A percentile compares a stretch with the other conserved stretches of the same genome.
These are phyloP conservation scores for Fusarium begoniae DNA, from an alignment of 2,329 filamentous ascomycete species.

Conservation along the genomic window DNA sequence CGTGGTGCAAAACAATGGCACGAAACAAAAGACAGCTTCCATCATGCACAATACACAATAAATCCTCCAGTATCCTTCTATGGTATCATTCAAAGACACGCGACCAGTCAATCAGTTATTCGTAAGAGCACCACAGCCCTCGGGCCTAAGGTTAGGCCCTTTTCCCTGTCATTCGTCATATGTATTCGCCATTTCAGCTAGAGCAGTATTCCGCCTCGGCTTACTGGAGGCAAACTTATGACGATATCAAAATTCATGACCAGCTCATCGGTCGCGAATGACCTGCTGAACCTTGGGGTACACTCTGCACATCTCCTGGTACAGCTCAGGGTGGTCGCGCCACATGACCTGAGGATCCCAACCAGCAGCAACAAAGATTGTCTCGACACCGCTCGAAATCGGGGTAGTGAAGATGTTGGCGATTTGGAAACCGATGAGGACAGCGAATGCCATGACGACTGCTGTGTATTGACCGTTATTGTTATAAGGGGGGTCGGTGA, in stretches of 20 bases:
- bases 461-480: slow-evolving; percentile 72
- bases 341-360: slow-evolving; percentile 80
- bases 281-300: slow-evolving; percentile 86
- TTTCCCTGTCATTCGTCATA: neutral
- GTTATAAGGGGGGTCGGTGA: slow-evolving; percentile 85
- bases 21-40: neutral
- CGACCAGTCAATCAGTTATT: neutral
- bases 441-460: slow-evolving; percentile 84
- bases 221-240: neutral
- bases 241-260: too few species aligned
- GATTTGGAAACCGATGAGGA: slow-evolving; percentile 90
- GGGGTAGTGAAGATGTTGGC: slow-evolving; percentile 91
- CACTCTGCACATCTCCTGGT: slow-evolving; percentile 78
- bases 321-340: slow-evolving; percentile 83
- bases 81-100: slow-evolving; percentile 24
- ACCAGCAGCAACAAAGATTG: slow-evolving; percentile 83
- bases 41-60: neutral
- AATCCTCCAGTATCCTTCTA: slow-evolving; percentile 5
- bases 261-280: slow-evolving; percentile 57
- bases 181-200: neutral
- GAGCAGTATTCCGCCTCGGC: too few species aligned
- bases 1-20: neutral
- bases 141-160: neutral
- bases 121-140: neutral
- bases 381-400: slow-evolving; percentile 87